Percentiles rank a stretch among this genome's conserved stretches.
phyloP scores from a whole-genome alignment of 352 stramenopile species.

The Globisporangium perplexum region DNA sequence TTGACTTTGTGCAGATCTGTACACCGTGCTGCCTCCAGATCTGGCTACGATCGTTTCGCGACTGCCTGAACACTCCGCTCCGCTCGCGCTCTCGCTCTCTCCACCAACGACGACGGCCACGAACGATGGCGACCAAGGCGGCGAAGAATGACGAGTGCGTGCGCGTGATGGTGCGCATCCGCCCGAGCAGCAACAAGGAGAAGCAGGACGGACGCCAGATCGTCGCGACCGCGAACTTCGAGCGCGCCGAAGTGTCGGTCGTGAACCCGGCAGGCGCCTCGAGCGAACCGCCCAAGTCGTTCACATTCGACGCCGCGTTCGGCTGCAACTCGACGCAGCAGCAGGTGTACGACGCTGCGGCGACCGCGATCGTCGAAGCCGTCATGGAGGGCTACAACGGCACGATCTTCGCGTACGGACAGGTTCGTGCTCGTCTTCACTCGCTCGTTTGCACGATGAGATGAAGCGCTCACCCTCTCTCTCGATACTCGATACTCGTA shows the following conservation, averaged over 20 bases:
- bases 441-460: too few relatives aligned
- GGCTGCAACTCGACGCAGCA: slow-evolving; percentile 90
- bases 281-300: slow-evolving; percentile 89
- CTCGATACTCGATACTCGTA: neutral
- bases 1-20: too few relatives aligned
- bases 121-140: slow-evolving; percentile 28
- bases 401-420: slow-evolving; percentile 84
- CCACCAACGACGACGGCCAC: too few relatives aligned
- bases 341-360: slow-evolving; percentile 91
- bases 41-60: too few relatives aligned
- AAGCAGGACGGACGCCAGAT: slow-evolving; percentile 88
- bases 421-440: slow-evolving; percentile 56
- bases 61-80: too few relatives aligned
- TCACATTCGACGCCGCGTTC: slow-evolving; percentile 97
- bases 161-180: slow-evolving; percentile 95
- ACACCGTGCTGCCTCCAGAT: too few relatives aligned
- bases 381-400: slow-evolving; percentile 88
- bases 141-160: slow-evolving; percentile 90
- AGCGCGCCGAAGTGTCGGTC: slow-evolving; percentile 87
- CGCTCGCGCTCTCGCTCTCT: too few relatives aligned
- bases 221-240: slow-evolving; percentile 84
- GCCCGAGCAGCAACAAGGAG: slow-evolving; percentile 93
- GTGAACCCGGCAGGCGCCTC: slow-evolving; percentile 67
- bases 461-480: neutral
- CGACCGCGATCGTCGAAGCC: slow-evolving; percentile 87